Base-by-base conservation (phyloP, 495 filamentous ascomycete species). In the Filosporella fistucella region DNA sequence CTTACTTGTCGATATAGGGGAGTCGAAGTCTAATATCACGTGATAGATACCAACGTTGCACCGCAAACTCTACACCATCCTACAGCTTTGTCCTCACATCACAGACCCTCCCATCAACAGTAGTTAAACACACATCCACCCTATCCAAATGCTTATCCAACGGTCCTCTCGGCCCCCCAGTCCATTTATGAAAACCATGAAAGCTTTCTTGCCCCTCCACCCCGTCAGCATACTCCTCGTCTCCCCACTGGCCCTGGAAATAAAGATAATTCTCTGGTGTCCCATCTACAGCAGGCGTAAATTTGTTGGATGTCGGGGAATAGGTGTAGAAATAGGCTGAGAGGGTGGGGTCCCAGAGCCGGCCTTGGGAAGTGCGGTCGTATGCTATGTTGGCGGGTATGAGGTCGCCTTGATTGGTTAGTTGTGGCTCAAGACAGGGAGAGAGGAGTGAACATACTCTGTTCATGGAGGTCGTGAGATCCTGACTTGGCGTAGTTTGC, bases 401-500 rank as follows among this genome's bases (percentile, higher is more conserved):
- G 2, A 6, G 24, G 1, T 30, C 30, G 22, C 25, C 43, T 46
- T 2, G 3, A 45, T 3, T 11, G n/a, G 16, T 8, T 17, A 32
- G 18, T 13, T 29, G 10, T 7, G 4, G 43, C 16, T 45, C 7
- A 4, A 3, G 7, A 5, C 13, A 25, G 13, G 34, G 20, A 38
- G 45, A 6, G 16, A 21, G 21, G 8, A 24, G 21, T 13, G 6
- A 20, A 33, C 36, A 12, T 18, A 36, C 80, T 53, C 96, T 91
- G 11, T 80, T 62, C 10, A 23, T 48, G 38, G 12, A 51, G 45
- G 34, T 57, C 54, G 38, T 57, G 54, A 20, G 28, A 35, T 1
- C 89, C 93, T 0, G 85, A 72, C 1, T 79, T 85, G 30, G 88
- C 86, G 59, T 96, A 98, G 84, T 96, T 98, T 49, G 93, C 93